phyloP scores from a whole-genome alignment of 306 rosid genomes.

The Pterocarpus santalinus region DNA sequence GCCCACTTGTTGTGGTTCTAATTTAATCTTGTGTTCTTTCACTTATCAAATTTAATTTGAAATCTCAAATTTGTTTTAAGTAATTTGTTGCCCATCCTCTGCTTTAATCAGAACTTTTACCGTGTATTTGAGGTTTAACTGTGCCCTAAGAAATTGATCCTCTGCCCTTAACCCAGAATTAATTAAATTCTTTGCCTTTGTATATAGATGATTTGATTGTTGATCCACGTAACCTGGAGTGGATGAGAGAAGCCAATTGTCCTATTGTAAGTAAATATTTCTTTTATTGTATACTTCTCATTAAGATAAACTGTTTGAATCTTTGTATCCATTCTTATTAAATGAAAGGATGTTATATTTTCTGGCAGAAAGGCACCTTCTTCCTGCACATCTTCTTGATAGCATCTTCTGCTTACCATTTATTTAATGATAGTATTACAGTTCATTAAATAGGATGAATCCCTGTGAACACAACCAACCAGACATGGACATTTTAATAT shows the following conservation, averaged over 20 bases:
- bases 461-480: slow-evolving; percentile 15
- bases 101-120: slow-evolving; percentile 29
- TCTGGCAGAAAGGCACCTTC: background rate
- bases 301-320: slow-evolving; percentile 8
- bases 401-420: background rate
- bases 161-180: slow-evolving; percentile 15
- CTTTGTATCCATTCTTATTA: slow-evolving; percentile 7
- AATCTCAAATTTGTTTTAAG: slow-evolving; percentile 11
- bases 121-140: slow-evolving; percentile 32
- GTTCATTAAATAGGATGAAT: slow-evolving; percentile 11
- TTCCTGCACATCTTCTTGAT: slow-evolving; percentile 1
- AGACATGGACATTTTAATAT: background rate
- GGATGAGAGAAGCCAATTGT: slow-evolving; percentile 94
- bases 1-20: slow-evolving; percentile 22
- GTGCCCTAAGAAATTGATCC: slow-evolving; percentile 31
- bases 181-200: slow-evolving; percentile 43
- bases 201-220: slow-evolving; percentile 90
- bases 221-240: slow-evolving; percentile 91
- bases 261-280: slow-evolving; percentile 79
- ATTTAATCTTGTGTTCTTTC: slow-evolving; percentile 27
- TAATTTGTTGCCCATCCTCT: slow-evolving; percentile 5
- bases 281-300: slow-evolving; percentile 31
- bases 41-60: slow-evolving; percentile 18
- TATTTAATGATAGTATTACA: slow-evolving; percentile 7
- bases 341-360: background rate